phyloP scores from a whole-genome alignment of 208 protist genomes.

The Wallacemonas sp. region DNA sequence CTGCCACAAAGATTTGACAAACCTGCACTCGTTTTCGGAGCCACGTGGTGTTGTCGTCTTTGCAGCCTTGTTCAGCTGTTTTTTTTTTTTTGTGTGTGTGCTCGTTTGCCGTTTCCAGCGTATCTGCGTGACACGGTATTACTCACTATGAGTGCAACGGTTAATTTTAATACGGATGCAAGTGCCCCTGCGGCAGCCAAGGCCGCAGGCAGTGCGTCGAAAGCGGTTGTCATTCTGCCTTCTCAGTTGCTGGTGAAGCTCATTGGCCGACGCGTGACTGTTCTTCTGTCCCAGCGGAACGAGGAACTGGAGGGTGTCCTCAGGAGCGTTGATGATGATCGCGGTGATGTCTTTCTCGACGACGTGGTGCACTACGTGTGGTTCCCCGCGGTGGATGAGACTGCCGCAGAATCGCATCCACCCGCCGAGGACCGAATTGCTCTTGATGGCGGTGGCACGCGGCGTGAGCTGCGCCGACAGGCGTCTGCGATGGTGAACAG shows the following conservation, averaged over 20 bases:
- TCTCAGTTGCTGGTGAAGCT: constrained; percentile 73
- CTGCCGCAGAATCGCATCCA: background rate
- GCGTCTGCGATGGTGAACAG: constrained; percentile 71
- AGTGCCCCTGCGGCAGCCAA: background rate
- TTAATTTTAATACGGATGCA: constrained; percentile 1
- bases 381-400: background rate
- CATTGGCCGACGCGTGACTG: constrained; percentile 65
- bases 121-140: too few relatives aligned
- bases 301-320: constrained; percentile 73
- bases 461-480: constrained; percentile 41
- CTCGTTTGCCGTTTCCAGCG: too few relatives aligned
- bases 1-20: too few relatives aligned
- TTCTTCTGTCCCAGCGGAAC: constrained; percentile 52
- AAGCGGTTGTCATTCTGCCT: constrained; percentile 53
- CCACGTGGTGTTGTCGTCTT: too few relatives aligned
- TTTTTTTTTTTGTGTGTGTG: constrained; percentile 12
- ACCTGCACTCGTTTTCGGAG: too few relatives aligned
- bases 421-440: background rate
- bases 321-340: constrained; percentile 64
- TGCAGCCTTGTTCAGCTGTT: too few relatives aligned
- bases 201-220: background rate
- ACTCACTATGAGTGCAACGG: background rate
- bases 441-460: constrained; percentile 32
- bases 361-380: constrained; percentile 69
- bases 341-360: constrained; percentile 67